Evolutionary conservation across 2,329 filamentous ascomycete genomes (phyloP).

Genomic region (Fonsecaea pedrosoi): DNA sequence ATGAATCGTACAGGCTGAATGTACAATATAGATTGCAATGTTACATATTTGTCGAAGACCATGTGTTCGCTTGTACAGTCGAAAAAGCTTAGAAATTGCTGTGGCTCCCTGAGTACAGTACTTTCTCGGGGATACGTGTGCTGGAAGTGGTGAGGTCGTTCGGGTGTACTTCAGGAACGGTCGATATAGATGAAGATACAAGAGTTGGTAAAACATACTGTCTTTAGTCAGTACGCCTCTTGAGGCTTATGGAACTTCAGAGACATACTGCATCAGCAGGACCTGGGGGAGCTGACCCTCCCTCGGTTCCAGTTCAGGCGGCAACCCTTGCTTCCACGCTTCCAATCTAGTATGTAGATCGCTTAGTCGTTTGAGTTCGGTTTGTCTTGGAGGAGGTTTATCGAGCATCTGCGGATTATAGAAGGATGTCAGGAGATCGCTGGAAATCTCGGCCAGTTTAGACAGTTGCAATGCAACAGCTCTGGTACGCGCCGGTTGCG

Average conservation of each 20-base stretch:
- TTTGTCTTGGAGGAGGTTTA: constrained; percentile 72
- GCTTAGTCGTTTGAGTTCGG: constrained; percentile 89
- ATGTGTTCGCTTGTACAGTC: constrained; percentile 90
- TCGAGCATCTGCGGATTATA: constrained; percentile 77
- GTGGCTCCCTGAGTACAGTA: constrained; percentile 89
- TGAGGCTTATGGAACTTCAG: background rate
- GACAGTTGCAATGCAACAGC: constrained; percentile 82
- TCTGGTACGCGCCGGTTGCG: constrained; percentile 82
- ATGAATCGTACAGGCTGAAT: constrained; percentile 94
- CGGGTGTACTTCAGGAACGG: constrained; percentile 92
- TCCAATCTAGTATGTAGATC: constrained; percentile 90
- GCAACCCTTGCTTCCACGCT: constrained; percentile 83
- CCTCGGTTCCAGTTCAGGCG: constrained; percentile 84
- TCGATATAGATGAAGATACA: constrained; percentile 94
- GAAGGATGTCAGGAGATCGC: constrained; percentile 85
- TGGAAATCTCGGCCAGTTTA: constrained; percentile 88
- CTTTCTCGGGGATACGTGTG: constrained; percentile 86
- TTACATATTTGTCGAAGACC: constrained; percentile 94
- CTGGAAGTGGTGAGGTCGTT: constrained; percentile 78
- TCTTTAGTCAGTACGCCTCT: constrained; percentile 10
- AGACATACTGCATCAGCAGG: constrained; percentile 80
- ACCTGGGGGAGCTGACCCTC: constrained; percentile 89
- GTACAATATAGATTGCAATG: constrained; percentile 92
- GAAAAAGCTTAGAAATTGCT: constrained; percentile 90
- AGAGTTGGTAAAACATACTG: constrained; percentile 96